Evolutionary conservation across 2,329 filamentous ascomycete species (phyloP).

Genomic region (Fusarium sororula): DNA sequence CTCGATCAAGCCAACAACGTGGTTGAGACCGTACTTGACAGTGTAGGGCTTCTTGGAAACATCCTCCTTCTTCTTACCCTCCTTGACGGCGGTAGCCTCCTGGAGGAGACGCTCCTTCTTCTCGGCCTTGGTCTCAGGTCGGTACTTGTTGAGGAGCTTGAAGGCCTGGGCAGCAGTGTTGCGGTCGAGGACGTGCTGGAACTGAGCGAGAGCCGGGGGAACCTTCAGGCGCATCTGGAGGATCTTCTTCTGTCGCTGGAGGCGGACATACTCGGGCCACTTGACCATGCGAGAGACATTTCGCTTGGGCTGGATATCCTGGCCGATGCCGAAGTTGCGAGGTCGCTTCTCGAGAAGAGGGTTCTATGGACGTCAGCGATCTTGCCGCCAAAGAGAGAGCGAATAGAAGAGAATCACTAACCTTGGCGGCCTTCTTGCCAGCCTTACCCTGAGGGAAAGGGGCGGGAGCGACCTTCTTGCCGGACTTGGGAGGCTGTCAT

Average conservation of each 20-base stretch:
- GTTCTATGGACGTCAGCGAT: conserved; percentile 69
- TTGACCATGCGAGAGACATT: conserved; percentile 99
- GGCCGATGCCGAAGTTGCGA: conserved; percentile 98
- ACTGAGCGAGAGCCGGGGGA: conserved; percentile 95
- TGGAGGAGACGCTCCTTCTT: conserved; percentile 99
- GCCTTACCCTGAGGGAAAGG: conserved; percentile 96
- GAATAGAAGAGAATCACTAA: conserved; percentile 59
- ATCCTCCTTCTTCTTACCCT: conserved; percentile 99
- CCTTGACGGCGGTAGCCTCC: conserved; percentile 96
- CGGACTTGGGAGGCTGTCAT: conserved; percentile 99
- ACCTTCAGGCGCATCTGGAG: conserved; percentile 99
- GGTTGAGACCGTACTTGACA: conserved; percentile 99
- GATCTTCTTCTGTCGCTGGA: conserved; percentile 95
- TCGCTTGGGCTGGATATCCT: conserved; percentile 96
- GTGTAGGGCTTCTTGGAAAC: conserved; percentile 99
- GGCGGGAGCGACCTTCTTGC: conserved; percentile 98
- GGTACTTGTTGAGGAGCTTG: conserved; percentile 99
- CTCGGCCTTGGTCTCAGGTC: conserved; percentile 97
- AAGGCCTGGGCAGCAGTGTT: conserved; percentile 96
- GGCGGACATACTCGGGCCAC: conserved; percentile 99
- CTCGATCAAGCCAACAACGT: conserved; percentile 96
- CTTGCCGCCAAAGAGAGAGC: not conserved
- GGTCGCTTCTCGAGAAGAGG: conserved; percentile 98
- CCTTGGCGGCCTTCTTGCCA: conserved; percentile 96
- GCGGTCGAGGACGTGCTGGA: conserved; percentile 95